Conservation (phyloP, 1,139 yeast species). For the Pichia sp. region DNA sequence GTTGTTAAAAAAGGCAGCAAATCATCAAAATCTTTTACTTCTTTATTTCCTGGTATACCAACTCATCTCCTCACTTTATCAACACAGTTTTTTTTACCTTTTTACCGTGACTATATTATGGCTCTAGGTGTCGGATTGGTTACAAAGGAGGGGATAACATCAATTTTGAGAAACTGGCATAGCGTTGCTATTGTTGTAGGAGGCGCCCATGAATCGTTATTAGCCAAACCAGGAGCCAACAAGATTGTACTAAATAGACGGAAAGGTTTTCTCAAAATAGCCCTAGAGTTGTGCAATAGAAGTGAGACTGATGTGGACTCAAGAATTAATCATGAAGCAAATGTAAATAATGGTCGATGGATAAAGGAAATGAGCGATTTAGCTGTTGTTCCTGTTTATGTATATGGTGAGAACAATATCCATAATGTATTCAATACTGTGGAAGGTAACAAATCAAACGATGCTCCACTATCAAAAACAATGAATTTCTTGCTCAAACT, state of each 20-base stretch:
- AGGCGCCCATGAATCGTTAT: constrained; percentile 86
- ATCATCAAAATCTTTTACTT: constrained; percentile 9
- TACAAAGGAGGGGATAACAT: constrained; percentile 61
- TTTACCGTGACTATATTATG: constrained; percentile 78
- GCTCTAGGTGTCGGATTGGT: constrained; percentile 83
- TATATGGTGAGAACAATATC: constrained; percentile 70
- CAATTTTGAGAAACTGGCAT: constrained; percentile 54
- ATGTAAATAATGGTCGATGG: constrained; percentile 13
- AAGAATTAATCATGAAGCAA: background rate
- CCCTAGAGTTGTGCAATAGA: constrained; percentile 43
- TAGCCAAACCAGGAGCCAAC: constrained; percentile 54
- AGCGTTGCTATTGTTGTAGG: constrained; percentile 93
- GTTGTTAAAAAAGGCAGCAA: too few species aligned
- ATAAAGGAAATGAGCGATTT: constrained; percentile 34
- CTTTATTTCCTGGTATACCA: constrained; percentile 71
- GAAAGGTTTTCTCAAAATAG: constrained; percentile 83
- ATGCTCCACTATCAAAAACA: background rate
- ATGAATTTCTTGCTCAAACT: constrained; percentile 27
- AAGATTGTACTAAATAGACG: constrained; percentile 69
- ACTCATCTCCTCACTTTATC: constrained; percentile 71
- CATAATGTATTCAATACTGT: constrained; percentile 26
- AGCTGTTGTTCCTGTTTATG: constrained; percentile 76
- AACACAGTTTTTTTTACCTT: constrained; percentile 77
- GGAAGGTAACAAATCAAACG: constrained; percentile 7
- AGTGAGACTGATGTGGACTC: constrained; percentile 34